Percentiles rank a stretch among this genome's conserved stretches.
Conservation (phyloP, 2,329 filamentous ascomycete genomes). For the Ascocoryne sarcoides region DNA sequence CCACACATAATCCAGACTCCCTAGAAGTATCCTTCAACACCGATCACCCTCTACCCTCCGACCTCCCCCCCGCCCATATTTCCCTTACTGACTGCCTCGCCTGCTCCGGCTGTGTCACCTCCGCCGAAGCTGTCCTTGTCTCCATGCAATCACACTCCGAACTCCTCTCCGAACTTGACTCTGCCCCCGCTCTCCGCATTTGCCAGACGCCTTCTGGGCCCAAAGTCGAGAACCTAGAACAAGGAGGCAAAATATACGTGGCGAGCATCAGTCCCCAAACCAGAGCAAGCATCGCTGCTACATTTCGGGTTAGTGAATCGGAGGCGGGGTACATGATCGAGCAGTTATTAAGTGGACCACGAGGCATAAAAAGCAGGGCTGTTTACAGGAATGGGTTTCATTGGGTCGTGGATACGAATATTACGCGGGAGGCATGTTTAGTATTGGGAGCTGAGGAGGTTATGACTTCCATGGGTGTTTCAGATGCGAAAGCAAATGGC, state of each 20-base stretch:
- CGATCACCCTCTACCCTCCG: conserved; percentile 42
- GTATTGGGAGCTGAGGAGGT: conserved; percentile 71
- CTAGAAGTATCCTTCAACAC: conserved; percentile 95
- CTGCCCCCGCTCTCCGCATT: conserved; percentile 39
- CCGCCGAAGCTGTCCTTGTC: conserved; percentile 93
- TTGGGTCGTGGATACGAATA: conserved; percentile 87
- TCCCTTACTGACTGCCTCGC: conserved; percentile 95
- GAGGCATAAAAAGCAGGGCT: conserved; percentile 62
- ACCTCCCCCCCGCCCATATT: conserved; percentile 71
- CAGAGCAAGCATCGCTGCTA: conserved; percentile 79
- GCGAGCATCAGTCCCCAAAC: conserved; percentile 90
- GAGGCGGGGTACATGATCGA: conserved; percentile 77
- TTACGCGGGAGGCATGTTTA: conserved; percentile 73
- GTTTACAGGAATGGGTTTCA: conserved; percentile 68
- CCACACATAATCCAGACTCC: conserved; percentile 23
- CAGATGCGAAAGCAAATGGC: conserved; percentile 1
- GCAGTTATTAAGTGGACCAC: conserved; percentile 62
- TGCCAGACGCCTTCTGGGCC: conserved; percentile 25
- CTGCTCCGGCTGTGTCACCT: conserved; percentile 95
- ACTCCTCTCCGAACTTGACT: conserved; percentile 74
- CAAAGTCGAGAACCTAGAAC: conserved; percentile 43
- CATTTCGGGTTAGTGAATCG: conserved; percentile 63
- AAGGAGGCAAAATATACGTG: conserved; percentile 69
- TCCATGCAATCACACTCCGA: conserved; percentile 90
- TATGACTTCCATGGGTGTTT: conserved; percentile 30